These are phyloP conservation scores for Fusarium tupiense DNA, from an alignment of 2,329 filamentous ascomycete genomes.

Conservation along the genomic window DNA sequence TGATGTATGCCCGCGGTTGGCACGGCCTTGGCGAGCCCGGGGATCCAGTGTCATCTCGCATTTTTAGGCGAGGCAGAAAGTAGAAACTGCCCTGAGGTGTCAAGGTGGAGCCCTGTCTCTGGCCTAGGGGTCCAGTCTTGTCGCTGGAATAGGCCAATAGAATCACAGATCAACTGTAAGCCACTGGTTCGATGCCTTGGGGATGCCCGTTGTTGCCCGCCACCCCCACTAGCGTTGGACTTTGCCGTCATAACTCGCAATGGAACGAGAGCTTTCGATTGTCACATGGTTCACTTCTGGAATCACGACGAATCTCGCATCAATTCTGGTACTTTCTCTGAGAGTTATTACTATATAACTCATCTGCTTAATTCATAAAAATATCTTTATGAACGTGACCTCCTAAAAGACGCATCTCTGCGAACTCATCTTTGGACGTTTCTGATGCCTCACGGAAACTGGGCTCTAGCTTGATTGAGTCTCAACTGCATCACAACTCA, in stretches of 20 bases:
- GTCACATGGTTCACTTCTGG: conserved; percentile 34
- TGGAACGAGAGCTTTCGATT: background rate
- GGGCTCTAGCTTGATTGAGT: conserved; percentile 31
- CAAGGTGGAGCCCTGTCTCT: conserved; percentile 1
- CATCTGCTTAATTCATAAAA: background rate
- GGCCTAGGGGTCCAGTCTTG: conserved; percentile 2
- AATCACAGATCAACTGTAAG: background rate
- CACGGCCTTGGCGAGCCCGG: conserved; percentile 36
- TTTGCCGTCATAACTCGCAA: conserved; percentile 16
- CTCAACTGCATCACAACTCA: conserved; percentile 20
- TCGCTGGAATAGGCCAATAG: background rate
- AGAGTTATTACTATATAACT: background rate
- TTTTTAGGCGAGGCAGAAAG: conserved; percentile 25
- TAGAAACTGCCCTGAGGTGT: background rate
- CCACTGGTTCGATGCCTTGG: conserved; percentile 2
- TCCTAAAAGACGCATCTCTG: conserved; percentile 40
- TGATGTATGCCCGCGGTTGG: conserved; percentile 33
- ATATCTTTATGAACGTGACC: background rate
- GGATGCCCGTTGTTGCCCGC: conserved; percentile 7
- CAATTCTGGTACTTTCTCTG: conserved; percentile 15
- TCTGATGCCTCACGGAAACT: conserved; percentile 15
- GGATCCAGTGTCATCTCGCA: conserved; percentile 43
- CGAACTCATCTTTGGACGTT: conserved; percentile 44
- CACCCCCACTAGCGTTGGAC: conserved; percentile 8
- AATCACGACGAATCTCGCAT: conserved; percentile 19